These are phyloP conservation scores for Bidens hawaiensis DNA, from an alignment of 140 eudicot genomes.

Conservation along the genomic window DNA sequence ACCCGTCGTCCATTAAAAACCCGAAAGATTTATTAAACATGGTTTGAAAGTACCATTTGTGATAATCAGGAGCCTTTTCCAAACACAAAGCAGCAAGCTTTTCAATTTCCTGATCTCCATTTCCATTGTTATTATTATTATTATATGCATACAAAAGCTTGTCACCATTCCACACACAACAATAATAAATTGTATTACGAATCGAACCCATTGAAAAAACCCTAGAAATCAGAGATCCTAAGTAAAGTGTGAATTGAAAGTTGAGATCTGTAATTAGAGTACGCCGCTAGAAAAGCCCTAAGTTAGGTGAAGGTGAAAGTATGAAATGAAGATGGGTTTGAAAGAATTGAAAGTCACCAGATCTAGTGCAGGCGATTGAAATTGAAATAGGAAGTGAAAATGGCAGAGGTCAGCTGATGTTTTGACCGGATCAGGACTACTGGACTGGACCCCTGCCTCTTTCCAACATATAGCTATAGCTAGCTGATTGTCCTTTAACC, in stretches of 20 bases:
- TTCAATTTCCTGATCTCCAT: slow-evolving; percentile 52
- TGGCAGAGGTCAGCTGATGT: slow-evolving; percentile 9
- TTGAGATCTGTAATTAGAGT: not conserved
- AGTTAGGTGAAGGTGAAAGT: not conserved
- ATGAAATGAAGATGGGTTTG: not conserved
- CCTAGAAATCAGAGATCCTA: slow-evolving; percentile 17
- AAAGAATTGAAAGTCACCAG: slow-evolving; percentile 5
- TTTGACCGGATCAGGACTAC: slow-evolving; percentile 38
- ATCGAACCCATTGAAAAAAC: slow-evolving; percentile 41
- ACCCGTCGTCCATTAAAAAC: slow-evolving; percentile 64
- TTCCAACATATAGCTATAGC: slow-evolving; percentile 28
- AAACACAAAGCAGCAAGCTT: slow-evolving; percentile 57
- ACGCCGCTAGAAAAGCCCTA: slow-evolving; percentile 5
- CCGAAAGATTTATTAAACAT: slow-evolving; percentile 49
- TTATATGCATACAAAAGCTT: slow-evolving; percentile 48
- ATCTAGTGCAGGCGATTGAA: slow-evolving; percentile 17
- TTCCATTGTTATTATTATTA: no score
- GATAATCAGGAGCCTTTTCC: slow-evolving; percentile 64
- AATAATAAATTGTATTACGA: slow-evolving; percentile 40
- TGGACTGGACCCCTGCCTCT: slow-evolving; percentile 24
- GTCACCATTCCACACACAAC: slow-evolving; percentile 69
- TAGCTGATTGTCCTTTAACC: slow-evolving; percentile 28
- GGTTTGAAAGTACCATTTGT: slow-evolving; percentile 72
- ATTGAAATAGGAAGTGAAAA: slow-evolving; percentile 2
- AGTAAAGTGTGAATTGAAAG: not conserved